A percentile compares a stretch with the other conserved stretches of the same genome.
Evolutionary conservation across 352 stramenopile genomes (phyloP).

Genomic region (Globisporangium perplexum): DNA sequence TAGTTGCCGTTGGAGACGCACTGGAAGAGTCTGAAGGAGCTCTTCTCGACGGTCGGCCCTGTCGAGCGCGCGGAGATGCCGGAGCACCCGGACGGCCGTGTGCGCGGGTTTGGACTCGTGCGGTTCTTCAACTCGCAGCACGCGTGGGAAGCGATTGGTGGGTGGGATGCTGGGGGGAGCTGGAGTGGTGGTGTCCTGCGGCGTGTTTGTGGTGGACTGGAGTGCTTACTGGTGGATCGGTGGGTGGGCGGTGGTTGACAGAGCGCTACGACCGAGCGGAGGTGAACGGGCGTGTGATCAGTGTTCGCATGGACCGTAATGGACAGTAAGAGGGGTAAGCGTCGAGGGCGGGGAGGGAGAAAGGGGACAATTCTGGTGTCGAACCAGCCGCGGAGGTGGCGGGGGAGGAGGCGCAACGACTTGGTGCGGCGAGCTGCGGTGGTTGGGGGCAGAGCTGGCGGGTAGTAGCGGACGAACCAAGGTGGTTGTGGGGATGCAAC

Average conservation of each 20-base stretch:
- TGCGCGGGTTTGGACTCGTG: conserved; percentile 68
- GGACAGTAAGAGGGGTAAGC: not conserved
- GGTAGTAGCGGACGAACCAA: not conserved
- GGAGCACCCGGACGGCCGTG: conserved; percentile 48
- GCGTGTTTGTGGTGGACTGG: not conserved
- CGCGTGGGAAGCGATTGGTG: conserved; percentile 59
- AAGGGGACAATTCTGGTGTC: not conserved
- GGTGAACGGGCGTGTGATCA: conserved; percentile 57
- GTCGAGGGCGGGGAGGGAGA: not conserved
- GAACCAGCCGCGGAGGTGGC: not conserved
- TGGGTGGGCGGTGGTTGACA: conserved; percentile 12
- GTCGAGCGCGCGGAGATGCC: conserved; percentile 66
- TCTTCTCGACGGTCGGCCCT: conserved; percentile 56
- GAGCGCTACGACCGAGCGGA: conserved; percentile 59
- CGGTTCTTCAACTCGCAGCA: conserved; percentile 46
- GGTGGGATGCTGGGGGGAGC: conserved; percentile 3
- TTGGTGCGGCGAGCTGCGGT: not conserved
- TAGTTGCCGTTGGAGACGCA: conserved; percentile 66
- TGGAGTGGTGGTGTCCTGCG: not conserved
- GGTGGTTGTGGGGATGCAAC: not conserved
- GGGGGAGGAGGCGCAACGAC: not conserved
- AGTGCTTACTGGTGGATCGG: not conserved
- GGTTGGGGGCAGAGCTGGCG: not conserved
- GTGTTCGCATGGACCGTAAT: conserved; percentile 60
- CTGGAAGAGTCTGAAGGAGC: conserved; percentile 64